Evolutionary conservation across 2,329 filamentous ascomycete species (phyloP).

Genomic region (Calonectria pseudoreteaudii): DNA sequence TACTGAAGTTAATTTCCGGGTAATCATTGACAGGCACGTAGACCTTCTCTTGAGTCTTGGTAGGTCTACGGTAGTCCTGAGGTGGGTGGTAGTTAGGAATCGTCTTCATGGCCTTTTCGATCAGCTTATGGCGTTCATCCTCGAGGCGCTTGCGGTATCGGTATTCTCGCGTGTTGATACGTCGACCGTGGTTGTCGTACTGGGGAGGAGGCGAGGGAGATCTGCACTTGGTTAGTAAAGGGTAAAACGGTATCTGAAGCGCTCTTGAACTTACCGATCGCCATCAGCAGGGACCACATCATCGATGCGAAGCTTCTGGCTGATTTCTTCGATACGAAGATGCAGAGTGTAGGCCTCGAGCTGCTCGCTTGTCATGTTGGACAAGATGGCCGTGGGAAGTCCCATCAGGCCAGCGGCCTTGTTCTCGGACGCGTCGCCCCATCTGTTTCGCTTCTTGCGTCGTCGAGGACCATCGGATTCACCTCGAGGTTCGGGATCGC

Average conservation of each 20-base stretch:
- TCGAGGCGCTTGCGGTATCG: slow-evolving; percentile 98
- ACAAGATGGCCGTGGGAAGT: slow-evolving; percentile 93
- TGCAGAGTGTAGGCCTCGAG: slow-evolving; percentile 97
- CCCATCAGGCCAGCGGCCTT: slow-evolving; percentile 99
- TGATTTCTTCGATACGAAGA: slow-evolving; percentile 98
- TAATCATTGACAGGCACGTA: slow-evolving; percentile 99
- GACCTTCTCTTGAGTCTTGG: slow-evolving; percentile 99
- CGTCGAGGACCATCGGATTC: slow-evolving; percentile 82
- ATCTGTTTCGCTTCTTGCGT: slow-evolving; percentile 98
- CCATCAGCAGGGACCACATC: slow-evolving; percentile 98
- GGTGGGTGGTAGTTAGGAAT: slow-evolving; percentile 99
- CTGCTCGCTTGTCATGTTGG: slow-evolving; percentile 98
- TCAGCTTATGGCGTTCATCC: slow-evolving; percentile 97
- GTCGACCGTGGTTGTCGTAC: slow-evolving; percentile 99
- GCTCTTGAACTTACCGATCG: slow-evolving; percentile 77
- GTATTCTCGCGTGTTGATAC: slow-evolving; percentile 99
- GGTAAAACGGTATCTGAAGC: background rate
- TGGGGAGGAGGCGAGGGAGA: slow-evolving; percentile 96
- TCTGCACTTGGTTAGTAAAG: slow-evolving; percentile 60
- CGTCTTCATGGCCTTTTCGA: slow-evolving; percentile 99
- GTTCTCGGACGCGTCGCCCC: slow-evolving; percentile 97
- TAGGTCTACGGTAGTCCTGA: slow-evolving; percentile 97
- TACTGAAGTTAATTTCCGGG: slow-evolving; percentile 99
- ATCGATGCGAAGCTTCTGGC: slow-evolving; percentile 98
- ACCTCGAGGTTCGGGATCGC: slow-evolving; percentile 84